phyloP scores from a whole-genome alignment of 2,329 filamentous ascomycete species.

The Fusarium incarnatum region DNA sequence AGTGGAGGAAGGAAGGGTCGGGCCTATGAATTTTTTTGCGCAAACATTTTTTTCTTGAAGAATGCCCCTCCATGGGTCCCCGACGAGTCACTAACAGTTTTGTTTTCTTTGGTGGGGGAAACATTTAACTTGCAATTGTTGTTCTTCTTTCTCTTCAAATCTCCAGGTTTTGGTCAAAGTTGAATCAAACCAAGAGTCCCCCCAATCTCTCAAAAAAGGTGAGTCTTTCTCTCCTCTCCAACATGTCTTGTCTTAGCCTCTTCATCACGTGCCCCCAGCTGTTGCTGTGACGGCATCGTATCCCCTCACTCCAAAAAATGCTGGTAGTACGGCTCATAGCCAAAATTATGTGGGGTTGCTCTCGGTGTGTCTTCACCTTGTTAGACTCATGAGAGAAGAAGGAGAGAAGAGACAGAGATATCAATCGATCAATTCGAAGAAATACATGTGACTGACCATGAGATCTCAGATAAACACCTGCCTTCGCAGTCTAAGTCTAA shows the following conservation, averaged over 20 bases:
- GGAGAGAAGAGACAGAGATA: constrained; percentile 2
- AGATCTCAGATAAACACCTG: constrained; percentile 21
- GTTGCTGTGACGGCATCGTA: constrained; percentile 20
- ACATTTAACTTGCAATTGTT: constrained; percentile 21
- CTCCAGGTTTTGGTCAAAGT: constrained; percentile 25
- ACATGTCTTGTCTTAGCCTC: constrained; percentile 7
- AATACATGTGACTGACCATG: constrained; percentile 25
- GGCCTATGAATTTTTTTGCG: constrained; percentile 37
- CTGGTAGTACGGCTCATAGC: constrained; percentile 29
- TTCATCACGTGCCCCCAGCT: constrained; percentile 19
- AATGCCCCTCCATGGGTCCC: constrained; percentile 41
- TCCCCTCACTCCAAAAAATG: constrained; percentile 14
- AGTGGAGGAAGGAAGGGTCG: constrained; percentile 41
- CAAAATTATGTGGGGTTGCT: constrained; percentile 40
- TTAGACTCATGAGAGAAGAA: constrained; percentile 5
- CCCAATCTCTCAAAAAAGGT: constrained; percentile 17
- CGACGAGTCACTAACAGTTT: constrained; percentile 20
- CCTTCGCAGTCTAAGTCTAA: constrained; percentile 13
- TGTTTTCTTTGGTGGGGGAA: constrained; percentile 39
- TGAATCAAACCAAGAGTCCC: constrained; percentile 12
- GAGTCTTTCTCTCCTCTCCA: constrained; percentile 11
- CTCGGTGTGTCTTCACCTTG: constrained; percentile 31
- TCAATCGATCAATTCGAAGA: constrained; percentile 2
- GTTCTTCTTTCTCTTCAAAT: constrained; percentile 30
- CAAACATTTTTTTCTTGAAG: constrained; percentile 40